Evolutionary conservation across 1,139 yeast genomes (phyloP), one percentile per base, ranked within the genome.

Genomic region (Saccharomyces hybrid): DNA sequence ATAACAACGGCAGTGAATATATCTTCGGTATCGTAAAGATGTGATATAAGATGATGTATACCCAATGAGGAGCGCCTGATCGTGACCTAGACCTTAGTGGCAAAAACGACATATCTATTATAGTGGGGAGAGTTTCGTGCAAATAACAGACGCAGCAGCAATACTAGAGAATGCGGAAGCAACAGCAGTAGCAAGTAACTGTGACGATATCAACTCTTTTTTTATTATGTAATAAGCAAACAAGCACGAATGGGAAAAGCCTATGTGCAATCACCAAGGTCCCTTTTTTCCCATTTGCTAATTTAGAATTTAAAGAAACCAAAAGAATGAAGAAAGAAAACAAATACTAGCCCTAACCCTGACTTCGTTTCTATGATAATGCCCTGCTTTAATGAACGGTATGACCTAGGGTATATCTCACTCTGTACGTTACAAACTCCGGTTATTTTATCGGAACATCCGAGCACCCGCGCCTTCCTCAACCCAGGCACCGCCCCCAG

Each of bases 1-100:
- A 49, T 51, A 11, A 53, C 59, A 26, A 44, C 54, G 34, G 56
- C 50, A 26, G 56, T 54, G 29, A 26, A n/a, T 46, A 26, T 27
- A 27, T 46, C 23, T 46, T 46, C 14, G 31, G 31, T 3, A 27
- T 46, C n/a, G 44, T 38, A 26, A 38, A 38, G 44, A 38, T 38
- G 11, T 38, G 44, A n/a, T 38, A 38, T 25, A 38, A 20, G 44
- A 38, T 9, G 25, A 38, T 38, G 44, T 38, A 38, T 20, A 38
- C 9, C 44, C 44, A 38, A 38, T 20, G 44, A 38, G 44, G 26
- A 23, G 44, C 44, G n/a, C 23, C 44, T 9, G 44, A 38, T 38
- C 44, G 44, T 20, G 44, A 38, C 9, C 44, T 16, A n/a, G 44
- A 38, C 44, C 44, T 20, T 38, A 38, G 26, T 11, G 44, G 20